Conservation (phyloP, 2,329 filamentous ascomycete genomes). For the Claviceps sorghi region DNA sequence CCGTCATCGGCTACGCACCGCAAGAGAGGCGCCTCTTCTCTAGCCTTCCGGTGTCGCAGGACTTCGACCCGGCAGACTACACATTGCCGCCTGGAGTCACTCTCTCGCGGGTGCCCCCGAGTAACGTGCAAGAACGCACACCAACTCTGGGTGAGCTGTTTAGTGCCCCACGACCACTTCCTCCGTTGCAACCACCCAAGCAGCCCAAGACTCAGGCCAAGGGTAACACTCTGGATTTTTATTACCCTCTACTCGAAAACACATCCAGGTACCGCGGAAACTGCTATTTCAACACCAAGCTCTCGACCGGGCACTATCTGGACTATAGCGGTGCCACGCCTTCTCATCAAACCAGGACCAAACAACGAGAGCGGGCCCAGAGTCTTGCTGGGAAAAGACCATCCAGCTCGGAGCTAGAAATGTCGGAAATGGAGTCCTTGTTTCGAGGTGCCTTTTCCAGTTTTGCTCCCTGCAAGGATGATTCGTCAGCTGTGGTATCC, state of each 20-base stretch:
- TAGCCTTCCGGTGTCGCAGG: slow-evolving; percentile 43
- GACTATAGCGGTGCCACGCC: slow-evolving; percentile 51
- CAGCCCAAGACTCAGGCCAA: slow-evolving; percentile 56
- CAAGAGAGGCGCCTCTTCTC: slow-evolving; percentile 72
- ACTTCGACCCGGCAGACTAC: slow-evolving; percentile 22
- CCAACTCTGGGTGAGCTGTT: slow-evolving; percentile 62
- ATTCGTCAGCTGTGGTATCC: slow-evolving; percentile 55
- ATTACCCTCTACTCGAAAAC: slow-evolving; percentile 39
- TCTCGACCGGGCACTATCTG: slow-evolving; percentile 56
- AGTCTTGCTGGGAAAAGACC: slow-evolving; percentile 49
- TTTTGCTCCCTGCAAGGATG: slow-evolving; percentile 63
- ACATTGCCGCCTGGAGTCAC: slow-evolving; percentile 62
- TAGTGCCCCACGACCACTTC: slow-evolving; percentile 49
- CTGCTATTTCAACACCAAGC: slow-evolving; percentile 51
- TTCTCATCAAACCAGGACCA: slow-evolving; percentile 39
- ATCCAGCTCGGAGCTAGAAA: slow-evolving; percentile 39
- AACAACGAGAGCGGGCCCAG: slow-evolving; percentile 57
- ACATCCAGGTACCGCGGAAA: slow-evolving; percentile 38
- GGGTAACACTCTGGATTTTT: slow-evolving; percentile 38
- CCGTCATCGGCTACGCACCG: slow-evolving; percentile 60
- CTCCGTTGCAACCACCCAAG: slow-evolving; percentile 56
- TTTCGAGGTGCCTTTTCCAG: slow-evolving; percentile 68
- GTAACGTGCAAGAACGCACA: slow-evolving; percentile 28
- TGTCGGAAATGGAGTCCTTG: slow-evolving; percentile 56
- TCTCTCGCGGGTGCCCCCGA: slow-evolving; percentile 21